Percentiles rank a stretch among this genome's conserved stretches.
Conservation (phyloP, 1,284 basidiomycete genomes). For the Irpex rosettiformis region DNA sequence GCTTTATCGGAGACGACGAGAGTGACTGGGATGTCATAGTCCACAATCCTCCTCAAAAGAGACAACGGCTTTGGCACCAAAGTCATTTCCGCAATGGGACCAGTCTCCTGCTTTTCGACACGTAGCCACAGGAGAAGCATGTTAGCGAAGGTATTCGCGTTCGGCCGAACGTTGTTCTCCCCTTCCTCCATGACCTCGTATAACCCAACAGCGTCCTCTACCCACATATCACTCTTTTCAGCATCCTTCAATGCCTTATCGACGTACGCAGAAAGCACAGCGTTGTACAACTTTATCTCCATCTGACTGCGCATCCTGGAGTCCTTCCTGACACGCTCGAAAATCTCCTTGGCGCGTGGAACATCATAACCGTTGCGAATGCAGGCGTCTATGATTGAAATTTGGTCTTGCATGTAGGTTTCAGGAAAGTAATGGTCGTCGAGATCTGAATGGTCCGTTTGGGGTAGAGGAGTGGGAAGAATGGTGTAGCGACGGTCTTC, state of each 20-base stretch:
- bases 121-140: constrained; percentile 57
- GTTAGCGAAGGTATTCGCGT: constrained; percentile 57
- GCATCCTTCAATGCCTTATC: constrained; percentile 51
- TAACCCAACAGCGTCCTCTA: constrained; percentile 55
- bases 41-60: constrained; percentile 47
- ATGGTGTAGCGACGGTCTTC: constrained; percentile 49
- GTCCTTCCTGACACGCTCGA: constrained; percentile 51
- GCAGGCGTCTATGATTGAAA: constrained; percentile 79
- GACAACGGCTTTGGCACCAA: constrained; percentile 29
- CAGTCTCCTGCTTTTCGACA: constrained; percentile 35
- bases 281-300: constrained; percentile 43
- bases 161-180: background rate
- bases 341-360: constrained; percentile 63
- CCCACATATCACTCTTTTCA: constrained; percentile 44
- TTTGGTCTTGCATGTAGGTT: constrained; percentile 59
- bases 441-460: constrained; percentile 33
- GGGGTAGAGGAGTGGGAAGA: constrained; percentile 60
- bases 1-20: constrained; percentile 56
- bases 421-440: constrained; percentile 63
- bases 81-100: constrained; percentile 19
- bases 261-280: constrained; percentile 61
- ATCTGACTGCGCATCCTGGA: constrained; percentile 32
- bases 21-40: constrained; percentile 48
- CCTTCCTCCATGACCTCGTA: constrained; percentile 54
- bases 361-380: constrained; percentile 71